Base-by-base conservation (phyloP, 208 protist genomes). In the Leishmania guyanensis region DNA sequence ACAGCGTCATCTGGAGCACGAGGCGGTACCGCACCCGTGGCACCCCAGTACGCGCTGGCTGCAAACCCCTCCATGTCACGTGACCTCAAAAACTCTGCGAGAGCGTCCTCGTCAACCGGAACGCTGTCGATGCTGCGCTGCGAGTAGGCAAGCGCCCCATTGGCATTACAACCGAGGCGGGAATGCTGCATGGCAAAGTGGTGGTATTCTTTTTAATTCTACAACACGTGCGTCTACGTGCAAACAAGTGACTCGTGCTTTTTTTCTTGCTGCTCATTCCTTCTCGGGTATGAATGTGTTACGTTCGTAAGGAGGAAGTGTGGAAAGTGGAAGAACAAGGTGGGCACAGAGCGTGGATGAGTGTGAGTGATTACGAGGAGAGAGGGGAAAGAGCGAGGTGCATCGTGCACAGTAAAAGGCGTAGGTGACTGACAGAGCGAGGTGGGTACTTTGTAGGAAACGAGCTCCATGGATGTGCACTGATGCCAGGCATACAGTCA, bases 11-110 rank as follows among this genome's bases (percentile, higher is more conserved):
- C 91, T 14, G 90, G 85, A 66, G 94, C 95, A 58, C 92, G 92
- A 20, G 93, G 89, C 20, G 92, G 89, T 8, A 95, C 89, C 76
- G 94, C 89, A 1, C 92, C 93, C 20, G 83, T 95, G 48, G 84
- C 86, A 50, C 93, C 93, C 92, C 95, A 97, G 80, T 97, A 98
- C 62, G 93, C 91, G 84, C 95, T 98, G 33, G 90, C 88, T 4
- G 88, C 89, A 81, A 97, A 95, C 16, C 91, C 90, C 50, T 95
- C 89, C 48, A 75, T 39, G 46, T 82, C 84, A 33, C 88, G 88
- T 9, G 84, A 87, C 48, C 78, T 68, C 22, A 96, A 89, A 51
- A 92, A 88, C 60, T 91, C 88, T 6, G 90, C 84, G 51, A 95
- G 80, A 12, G 91, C 77, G 36, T 89, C 91, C 39, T 88, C 84